Evolutionary conservation across 306 rosid genomes (phyloP).

Genomic region (Malus orientalis): DNA sequence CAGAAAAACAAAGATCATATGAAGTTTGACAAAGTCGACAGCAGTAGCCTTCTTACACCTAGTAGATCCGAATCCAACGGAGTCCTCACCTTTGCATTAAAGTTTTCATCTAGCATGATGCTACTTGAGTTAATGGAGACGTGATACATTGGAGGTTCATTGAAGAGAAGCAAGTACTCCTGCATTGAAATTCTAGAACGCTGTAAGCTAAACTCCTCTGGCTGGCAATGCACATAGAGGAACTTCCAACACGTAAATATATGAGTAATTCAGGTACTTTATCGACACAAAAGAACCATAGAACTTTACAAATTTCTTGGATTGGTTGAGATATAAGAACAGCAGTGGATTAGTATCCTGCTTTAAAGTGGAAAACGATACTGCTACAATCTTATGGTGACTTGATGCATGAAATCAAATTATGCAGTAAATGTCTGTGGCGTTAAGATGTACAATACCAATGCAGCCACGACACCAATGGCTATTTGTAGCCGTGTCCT

Average conservation of each 20-base stretch:
- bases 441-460: slow-evolving; percentile 38
- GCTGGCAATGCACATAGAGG: not conserved
- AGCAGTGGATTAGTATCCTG: not conserved
- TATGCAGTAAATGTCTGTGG: not conserved
- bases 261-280: not conserved
- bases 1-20: slow-evolving; percentile 6
- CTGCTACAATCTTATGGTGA: not conserved
- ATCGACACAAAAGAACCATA: not conserved
- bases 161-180: slow-evolving; percentile 86
- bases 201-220: not conserved
- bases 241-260: not conserved
- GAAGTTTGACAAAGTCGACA: not conserved
- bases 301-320: not conserved
- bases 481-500: slow-evolving; percentile 79
- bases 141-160: slow-evolving; percentile 63
- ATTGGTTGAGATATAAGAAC: not conserved
- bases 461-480: slow-evolving; percentile 69
- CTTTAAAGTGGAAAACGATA: not conserved
- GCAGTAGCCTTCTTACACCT: not conserved
- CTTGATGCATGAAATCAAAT: not conserved
- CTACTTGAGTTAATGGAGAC: slow-evolving; percentile 75
- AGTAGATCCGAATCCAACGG: not conserved
- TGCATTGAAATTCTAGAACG: slow-evolving; percentile 24
- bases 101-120: slow-evolving; percentile 76
- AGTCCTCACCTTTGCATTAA: slow-evolving; percentile 64